These are phyloP conservation scores for Suhomyces pyralidae DNA, from an alignment of 805 yeast species.

Conservation along the genomic window DNA sequence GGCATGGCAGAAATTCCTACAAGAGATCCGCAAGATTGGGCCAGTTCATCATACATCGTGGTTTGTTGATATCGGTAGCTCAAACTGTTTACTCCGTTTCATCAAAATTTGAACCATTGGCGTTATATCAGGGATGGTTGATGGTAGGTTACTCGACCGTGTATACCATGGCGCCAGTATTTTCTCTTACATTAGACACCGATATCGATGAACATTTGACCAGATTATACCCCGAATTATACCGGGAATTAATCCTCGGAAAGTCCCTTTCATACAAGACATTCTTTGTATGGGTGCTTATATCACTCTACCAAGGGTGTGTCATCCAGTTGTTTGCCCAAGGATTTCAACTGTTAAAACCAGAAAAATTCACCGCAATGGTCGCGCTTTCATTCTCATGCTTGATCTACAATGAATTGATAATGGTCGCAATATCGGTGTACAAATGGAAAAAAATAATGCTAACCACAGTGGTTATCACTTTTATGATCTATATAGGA, in stretches of 20 bases:
- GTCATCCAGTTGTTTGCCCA: conserved; percentile 84
- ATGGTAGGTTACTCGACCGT: conserved; percentile 98
- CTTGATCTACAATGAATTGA: conserved; percentile 76
- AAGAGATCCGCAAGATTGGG: conserved; percentile 93
- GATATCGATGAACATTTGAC: conserved; percentile 91
- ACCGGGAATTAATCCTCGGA: conserved; percentile 88
- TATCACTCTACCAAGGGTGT: conserved; percentile 88
- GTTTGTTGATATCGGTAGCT: conserved; percentile 87
- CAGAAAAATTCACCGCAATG: conserved; percentile 59
- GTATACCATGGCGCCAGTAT: conserved; percentile 98
- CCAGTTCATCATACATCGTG: conserved; percentile 96
- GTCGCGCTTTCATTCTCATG: conserved; percentile 86
- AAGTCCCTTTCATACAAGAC: conserved; percentile 81
- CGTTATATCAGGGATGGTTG: conserved; percentile 91
- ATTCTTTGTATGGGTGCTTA: conserved; percentile 85
- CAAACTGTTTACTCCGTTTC: conserved; percentile 90
- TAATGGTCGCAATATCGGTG: conserved; percentile 91
- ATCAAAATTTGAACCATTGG: conserved; percentile 88
- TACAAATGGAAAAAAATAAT: conserved; percentile 86
- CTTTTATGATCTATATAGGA: conserved; percentile 62
- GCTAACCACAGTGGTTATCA: conserved; percentile 68
- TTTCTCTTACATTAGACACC: conserved; percentile 83
- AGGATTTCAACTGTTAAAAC: conserved; percentile 59
- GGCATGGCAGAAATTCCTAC: conserved; percentile 99
- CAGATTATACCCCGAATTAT: conserved; percentile 88